A percentile compares a stretch with the other conserved stretches of the same genome.
Conservation (phyloP, 441 rosid species). For the Aleurites moluccanus region DNA sequence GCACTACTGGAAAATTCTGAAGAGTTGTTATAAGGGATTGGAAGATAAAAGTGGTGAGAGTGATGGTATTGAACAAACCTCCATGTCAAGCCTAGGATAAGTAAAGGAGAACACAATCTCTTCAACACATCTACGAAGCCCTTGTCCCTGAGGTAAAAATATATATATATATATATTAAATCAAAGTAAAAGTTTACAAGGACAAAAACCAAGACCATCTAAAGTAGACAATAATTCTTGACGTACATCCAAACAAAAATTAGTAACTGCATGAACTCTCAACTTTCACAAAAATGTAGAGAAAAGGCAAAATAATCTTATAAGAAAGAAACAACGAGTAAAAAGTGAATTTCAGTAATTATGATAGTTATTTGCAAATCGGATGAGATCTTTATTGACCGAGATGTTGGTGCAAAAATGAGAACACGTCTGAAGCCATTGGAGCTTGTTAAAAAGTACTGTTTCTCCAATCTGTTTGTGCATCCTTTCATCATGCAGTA, state of each 20-base stretch:
- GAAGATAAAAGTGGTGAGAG: neutral
- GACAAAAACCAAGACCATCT: neutral
- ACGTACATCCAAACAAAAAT: neutral
- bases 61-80: constrained; percentile 41
- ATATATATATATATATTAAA: too few species aligned
- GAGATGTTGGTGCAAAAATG: neutral
- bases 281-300: neutral
- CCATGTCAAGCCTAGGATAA: constrained; percentile 95
- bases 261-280: neutral
- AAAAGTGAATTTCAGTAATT: constrained; percentile 6
- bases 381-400: neutral
- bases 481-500: neutral
- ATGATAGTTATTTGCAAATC: neutral
- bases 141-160: constrained; percentile 48
- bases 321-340: neutral
- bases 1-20: neutral
- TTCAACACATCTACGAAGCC: constrained; percentile 73
- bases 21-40: neutral
- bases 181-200: constrained; percentile 17
- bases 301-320: neutral
- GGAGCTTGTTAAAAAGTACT: neutral
- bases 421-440: neutral
- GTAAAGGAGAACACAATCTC: constrained; percentile 84
- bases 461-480: neutral
- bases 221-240: constrained; percentile 9